phyloP scores from a whole-genome alignment of 2,329 filamentous ascomycete species.

The Alternaria infectoria region DNA sequence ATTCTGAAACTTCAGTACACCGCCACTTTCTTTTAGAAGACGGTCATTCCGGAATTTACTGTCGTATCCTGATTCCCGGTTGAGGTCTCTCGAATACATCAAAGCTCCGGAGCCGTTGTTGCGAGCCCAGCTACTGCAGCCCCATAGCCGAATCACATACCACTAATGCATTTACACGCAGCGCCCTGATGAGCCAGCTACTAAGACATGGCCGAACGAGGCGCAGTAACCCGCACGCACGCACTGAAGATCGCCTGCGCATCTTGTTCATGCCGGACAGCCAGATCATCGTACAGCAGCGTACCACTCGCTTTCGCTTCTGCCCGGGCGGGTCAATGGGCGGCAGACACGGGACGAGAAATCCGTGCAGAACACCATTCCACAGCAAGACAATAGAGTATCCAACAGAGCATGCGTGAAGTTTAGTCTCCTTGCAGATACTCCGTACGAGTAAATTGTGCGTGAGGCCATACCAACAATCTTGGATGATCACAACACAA shows the following conservation, averaged over 20 bases:
- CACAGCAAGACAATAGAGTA: not conserved
- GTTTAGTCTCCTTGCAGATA: not conserved
- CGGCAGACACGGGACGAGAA: not conserved
- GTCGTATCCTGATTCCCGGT: not conserved
- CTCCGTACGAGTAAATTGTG: not conserved
- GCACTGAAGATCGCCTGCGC: conserved; percentile 15
- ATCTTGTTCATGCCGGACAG: conserved; percentile 7
- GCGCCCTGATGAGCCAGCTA: conserved; percentile 5
- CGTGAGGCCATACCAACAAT: not conserved
- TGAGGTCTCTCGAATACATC: conserved; percentile 9
- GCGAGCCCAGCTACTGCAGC: conserved; percentile 16
- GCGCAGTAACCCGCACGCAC: conserved; percentile 4
- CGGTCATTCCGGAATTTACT: not conserved
- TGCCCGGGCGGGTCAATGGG: conserved; percentile 5
- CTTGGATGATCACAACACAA: conserved; percentile 2
- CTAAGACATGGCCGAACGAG: conserved; percentile 6
- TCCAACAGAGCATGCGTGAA: not conserved
- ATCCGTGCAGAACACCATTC: not conserved
- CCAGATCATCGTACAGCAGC: conserved; percentile 3
- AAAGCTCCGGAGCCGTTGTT: conserved; percentile 19
- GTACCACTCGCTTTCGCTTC: conserved; percentile 4
- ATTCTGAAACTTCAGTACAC: not conserved
- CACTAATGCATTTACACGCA: conserved; percentile 14
- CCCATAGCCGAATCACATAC: conserved; percentile 15
- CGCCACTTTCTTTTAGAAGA: conserved; percentile 6